Evolutionary conservation across 2,329 filamentous ascomycete genomes (phyloP), one percentile per base, ranked within the genome.

Genomic region (Aspergillus pseudonomiae): DNA sequence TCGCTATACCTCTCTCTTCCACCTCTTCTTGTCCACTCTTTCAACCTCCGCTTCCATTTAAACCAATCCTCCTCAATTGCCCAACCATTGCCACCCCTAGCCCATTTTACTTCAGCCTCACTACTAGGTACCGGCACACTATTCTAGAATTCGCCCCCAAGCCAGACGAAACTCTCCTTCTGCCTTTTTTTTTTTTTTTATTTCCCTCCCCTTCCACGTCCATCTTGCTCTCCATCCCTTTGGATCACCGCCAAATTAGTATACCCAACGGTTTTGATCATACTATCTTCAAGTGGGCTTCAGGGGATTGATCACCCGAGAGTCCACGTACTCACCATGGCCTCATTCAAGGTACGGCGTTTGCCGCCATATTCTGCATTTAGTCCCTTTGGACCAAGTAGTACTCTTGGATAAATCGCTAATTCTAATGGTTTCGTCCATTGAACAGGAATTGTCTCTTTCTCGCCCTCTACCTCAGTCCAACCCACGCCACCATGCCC

Each of bases 401-500:
- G 26, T 19, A 32, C 26, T 61, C 45, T 46, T 32, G 34, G 54
- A 36, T 59, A 59, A 34, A 41, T 57, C 66, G 53, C 70, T 74
- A 70, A 75, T 69, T 41, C 21, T 65, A 55, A 28, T 24, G 16
- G 21, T 26, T 19, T 34, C 36, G 4, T 26, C 16, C 52, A 39
- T 55, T 55, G 52, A 48, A 48, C 60, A 79, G 77, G 77, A 79
- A 75, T 72, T 76, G 60, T 77, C 88, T 75, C 83, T 88, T 70
- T 86, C 88, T 74, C 87, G 89, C 79, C 89, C 90, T 79, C 84
- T 91, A 76, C 84, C 84, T 77, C 87, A 87, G 74, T 82, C 89
- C 68, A 88, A 91, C 80, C 86, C 88, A 67, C 90, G 93, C 74
- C 89, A 88, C 71, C 92, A 93, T 82, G 92, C 92, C 57, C 91